A percentile compares a stretch with the other conserved stretches of the same genome.
Evolutionary conservation across 345 rosid species (phyloP).

Genomic region (Gynandropsis gynandra): DNA sequence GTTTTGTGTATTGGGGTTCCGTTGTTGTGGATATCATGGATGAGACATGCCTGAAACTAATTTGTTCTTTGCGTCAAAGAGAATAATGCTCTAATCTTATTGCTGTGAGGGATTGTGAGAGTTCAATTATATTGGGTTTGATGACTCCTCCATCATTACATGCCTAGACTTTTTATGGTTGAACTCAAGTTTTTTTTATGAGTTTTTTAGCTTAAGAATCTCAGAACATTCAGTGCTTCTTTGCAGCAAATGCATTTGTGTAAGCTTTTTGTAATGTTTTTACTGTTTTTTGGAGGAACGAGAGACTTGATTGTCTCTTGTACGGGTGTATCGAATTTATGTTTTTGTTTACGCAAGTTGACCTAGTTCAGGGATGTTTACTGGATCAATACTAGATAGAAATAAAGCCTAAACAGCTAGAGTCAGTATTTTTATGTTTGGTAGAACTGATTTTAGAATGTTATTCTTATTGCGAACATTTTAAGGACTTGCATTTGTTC

Average conservation of each 20-base stretch:
- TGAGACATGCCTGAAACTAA: conserved; percentile 9
- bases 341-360: not conserved
- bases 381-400: too few relatives aligned
- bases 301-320: not conserved
- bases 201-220: conserved; percentile 4
- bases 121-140: not conserved
- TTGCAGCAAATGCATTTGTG: not conserved
- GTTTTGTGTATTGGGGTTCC: not conserved
- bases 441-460: too few relatives aligned
- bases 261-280: conserved; percentile 6
- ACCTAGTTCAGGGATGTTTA: not conserved
- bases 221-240: not conserved
- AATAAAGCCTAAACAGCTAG: too few relatives aligned
- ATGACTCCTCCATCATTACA: conserved; percentile 14
- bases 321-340: not conserved
- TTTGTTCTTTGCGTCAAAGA: conserved; percentile 15
- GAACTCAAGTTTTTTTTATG: conserved; percentile 11
- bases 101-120: not conserved
- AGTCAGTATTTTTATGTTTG: too few relatives aligned
- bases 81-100: conserved; percentile 6
- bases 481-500: too few relatives aligned
- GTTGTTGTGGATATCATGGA: conserved; percentile 1
- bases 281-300: not conserved
- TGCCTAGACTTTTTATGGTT: conserved; percentile 9
- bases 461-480: too few relatives aligned